Evolutionary conservation across 192 early-diverging fungal genomes (phyloP).

Genomic region (Geranomyces variabilis): DNA sequence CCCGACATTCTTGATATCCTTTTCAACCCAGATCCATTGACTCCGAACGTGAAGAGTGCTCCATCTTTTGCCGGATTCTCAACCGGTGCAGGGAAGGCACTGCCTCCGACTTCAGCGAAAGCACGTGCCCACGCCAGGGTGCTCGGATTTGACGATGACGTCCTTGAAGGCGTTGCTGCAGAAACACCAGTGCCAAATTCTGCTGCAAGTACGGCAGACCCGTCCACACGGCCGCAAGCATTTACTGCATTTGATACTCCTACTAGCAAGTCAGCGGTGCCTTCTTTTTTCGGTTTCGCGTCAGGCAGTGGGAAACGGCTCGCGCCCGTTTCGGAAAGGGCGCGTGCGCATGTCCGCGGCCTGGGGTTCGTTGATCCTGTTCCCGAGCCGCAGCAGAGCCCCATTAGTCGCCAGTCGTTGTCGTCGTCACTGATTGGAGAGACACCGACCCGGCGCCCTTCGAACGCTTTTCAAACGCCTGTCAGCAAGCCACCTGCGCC

Average conservation of each 20-base stretch:
- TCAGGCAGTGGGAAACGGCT: not conserved
- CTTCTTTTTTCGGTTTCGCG: slow-evolving; percentile 3
- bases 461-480: not conserved
- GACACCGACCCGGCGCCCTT: not conserved
- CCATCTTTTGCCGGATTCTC: slow-evolving; percentile 12
- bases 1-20: not conserved
- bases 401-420: too few species aligned
- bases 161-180: not conserved
- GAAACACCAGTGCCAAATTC: not conserved
- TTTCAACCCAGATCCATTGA: not conserved
- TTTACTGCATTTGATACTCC: not conserved
- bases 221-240: not conserved
- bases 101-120: not conserved
- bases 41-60: not conserved
- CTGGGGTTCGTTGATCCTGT: slow-evolving; percentile 5
- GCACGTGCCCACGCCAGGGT: not conserved
- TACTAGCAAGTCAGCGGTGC: not conserved
- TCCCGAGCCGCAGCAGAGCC: too few species aligned
- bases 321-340: not conserved
- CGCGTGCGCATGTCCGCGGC: not conserved
- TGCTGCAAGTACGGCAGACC: too few species aligned
- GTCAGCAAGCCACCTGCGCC: not conserved
- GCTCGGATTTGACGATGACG: slow-evolving; percentile 10
- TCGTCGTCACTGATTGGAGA: not conserved
- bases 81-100: slow-evolving; percentile 14